Evolutionary conservation across 331 rosid genomes (phyloP).

Genomic region (Rhamnella rubrinervis): DNA sequence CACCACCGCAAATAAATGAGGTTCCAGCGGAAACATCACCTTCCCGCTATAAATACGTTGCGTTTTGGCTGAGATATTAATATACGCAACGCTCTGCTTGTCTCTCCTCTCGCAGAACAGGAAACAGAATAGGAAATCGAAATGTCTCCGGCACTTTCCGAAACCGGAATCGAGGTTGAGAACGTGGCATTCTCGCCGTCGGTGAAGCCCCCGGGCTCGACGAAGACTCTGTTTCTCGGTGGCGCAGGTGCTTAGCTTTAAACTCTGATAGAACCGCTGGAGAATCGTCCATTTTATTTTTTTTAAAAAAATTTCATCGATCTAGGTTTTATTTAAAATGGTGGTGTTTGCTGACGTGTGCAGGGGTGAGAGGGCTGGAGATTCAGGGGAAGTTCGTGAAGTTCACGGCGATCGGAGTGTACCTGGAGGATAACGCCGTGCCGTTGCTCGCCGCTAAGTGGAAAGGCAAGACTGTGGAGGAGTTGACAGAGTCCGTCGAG

Average conservation of each 20-base stretch:
- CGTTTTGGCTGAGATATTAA: no score
- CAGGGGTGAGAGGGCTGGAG: slow-evolving; percentile 66
- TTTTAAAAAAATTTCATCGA: no score
- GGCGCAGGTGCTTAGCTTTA: slow-evolving; percentile 56
- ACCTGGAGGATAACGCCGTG: slow-evolving; percentile 56
- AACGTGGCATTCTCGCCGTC: slow-evolving; percentile 41
- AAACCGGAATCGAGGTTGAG: slow-evolving; percentile 47
- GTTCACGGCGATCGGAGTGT: slow-evolving; percentile 68
- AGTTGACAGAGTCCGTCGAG: slow-evolving; percentile 51
- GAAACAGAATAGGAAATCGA: not conserved
- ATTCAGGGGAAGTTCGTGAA: slow-evolving; percentile 67
- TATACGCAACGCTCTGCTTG: not conserved
- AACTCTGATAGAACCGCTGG: not conserved
- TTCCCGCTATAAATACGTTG: no score
- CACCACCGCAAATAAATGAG: no score
- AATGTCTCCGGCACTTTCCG: slow-evolving; percentile 23
- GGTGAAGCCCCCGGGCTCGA: slow-evolving; percentile 47
- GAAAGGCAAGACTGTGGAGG: slow-evolving; percentile 44
- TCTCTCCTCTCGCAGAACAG: not conserved
- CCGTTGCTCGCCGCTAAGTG: slow-evolving; percentile 62
- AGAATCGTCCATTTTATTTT: not conserved
- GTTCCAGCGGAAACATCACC: no score
- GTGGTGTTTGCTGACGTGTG: not conserved
- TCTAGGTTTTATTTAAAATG: not conserved
- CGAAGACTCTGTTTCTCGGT: slow-evolving; percentile 55